A percentile compares a stretch with the other conserved stretches of the same genome.
Conservation (phyloP, 352 stramenopile species). For the Phytophthora citricola region DNA sequence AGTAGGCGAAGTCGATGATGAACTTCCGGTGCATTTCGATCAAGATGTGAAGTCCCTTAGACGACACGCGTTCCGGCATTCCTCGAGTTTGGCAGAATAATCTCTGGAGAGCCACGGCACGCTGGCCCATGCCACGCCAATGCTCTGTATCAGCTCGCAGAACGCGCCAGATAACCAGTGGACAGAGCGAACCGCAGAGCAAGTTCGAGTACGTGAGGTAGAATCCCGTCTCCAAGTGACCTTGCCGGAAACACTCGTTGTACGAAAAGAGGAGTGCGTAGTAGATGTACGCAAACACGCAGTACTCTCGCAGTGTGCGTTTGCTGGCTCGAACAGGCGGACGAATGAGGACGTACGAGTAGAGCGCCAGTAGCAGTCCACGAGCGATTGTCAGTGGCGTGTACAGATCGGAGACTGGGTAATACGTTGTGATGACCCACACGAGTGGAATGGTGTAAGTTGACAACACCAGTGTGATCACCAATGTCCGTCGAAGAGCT, state of each 20-base stretch:
- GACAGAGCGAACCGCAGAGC: constrained; percentile 56
- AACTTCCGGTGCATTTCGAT: constrained; percentile 81
- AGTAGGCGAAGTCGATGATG: constrained; percentile 75
- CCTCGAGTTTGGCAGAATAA: constrained; percentile 56
- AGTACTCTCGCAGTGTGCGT: constrained; percentile 59
- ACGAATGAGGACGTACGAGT: constrained; percentile 59
- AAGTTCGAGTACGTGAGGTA: constrained; percentile 70
- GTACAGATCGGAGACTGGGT: constrained; percentile 45
- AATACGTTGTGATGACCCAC: constrained; percentile 47
- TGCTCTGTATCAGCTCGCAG: constrained; percentile 65
- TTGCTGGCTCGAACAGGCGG: constrained; percentile 57
- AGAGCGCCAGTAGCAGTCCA: constrained; percentile 45
- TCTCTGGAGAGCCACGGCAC: constrained; percentile 49
- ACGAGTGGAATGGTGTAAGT: constrained; percentile 58
- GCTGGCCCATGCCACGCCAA: constrained; percentile 61
- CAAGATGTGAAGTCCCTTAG: constrained; percentile 64
- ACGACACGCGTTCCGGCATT: constrained; percentile 58
- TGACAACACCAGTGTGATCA: constrained; percentile 52
- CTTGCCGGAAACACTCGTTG: constrained; percentile 59
- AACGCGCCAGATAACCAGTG: constrained; percentile 70
- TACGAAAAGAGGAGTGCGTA: constrained; percentile 59
- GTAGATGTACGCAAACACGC: constrained; percentile 59
- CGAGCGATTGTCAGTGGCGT: constrained; percentile 42
- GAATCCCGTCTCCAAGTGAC: constrained; percentile 58
- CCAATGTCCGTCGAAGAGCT: constrained; percentile 48